phyloP scores from a whole-genome alignment of 352 stramenopile species.

The Phytophthora cryptogea region DNA sequence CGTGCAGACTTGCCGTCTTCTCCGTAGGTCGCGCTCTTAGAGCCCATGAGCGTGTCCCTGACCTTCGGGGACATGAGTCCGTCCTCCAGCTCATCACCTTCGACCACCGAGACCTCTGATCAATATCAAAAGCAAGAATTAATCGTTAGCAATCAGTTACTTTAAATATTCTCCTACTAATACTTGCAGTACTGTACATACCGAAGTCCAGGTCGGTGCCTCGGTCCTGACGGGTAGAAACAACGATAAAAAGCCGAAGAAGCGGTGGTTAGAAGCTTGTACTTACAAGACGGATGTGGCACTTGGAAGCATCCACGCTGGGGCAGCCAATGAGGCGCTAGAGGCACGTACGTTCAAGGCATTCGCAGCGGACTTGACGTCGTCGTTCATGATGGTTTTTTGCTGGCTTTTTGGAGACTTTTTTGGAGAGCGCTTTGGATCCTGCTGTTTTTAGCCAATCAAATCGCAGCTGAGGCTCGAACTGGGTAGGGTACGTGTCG shows the following conservation, averaged over 20 bases:
- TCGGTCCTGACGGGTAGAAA: slow-evolving; percentile 54
- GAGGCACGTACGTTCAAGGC: slow-evolving; percentile 54
- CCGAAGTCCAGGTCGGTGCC: slow-evolving; percentile 73
- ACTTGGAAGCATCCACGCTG: not conserved
- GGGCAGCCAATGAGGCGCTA: not conserved
- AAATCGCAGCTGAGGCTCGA: slow-evolving; percentile 1
- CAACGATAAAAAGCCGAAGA: slow-evolving; percentile 3
- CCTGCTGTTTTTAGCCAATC: slow-evolving; percentile 30
- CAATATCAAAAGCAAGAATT: not conserved
- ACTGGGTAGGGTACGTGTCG: slow-evolving; percentile 5
- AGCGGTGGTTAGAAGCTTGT: slow-evolving; percentile 5
- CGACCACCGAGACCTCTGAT: slow-evolving; percentile 78
- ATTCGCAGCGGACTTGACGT: slow-evolving; percentile 54
- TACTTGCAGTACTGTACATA: slow-evolving; percentile 18
- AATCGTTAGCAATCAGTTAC: slow-evolving; percentile 3
- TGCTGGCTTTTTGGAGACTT: slow-evolving; percentile 24
- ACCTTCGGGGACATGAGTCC: slow-evolving; percentile 79
- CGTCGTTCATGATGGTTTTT: slow-evolving; percentile 45
- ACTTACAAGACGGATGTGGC: not conserved
- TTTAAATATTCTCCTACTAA: not conserved
- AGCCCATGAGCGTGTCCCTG: slow-evolving; percentile 63
- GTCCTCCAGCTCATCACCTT: slow-evolving; percentile 73
- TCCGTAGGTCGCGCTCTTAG: slow-evolving; percentile 42
- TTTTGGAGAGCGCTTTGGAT: slow-evolving; percentile 14
- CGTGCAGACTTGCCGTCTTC: slow-evolving; percentile 42